A percentile compares a stretch with the other conserved stretches of the same genome.
phyloP scores from a whole-genome alignment of 192 early-diverging fungal genomes.

The Glomus cerebriforme region DNA sequence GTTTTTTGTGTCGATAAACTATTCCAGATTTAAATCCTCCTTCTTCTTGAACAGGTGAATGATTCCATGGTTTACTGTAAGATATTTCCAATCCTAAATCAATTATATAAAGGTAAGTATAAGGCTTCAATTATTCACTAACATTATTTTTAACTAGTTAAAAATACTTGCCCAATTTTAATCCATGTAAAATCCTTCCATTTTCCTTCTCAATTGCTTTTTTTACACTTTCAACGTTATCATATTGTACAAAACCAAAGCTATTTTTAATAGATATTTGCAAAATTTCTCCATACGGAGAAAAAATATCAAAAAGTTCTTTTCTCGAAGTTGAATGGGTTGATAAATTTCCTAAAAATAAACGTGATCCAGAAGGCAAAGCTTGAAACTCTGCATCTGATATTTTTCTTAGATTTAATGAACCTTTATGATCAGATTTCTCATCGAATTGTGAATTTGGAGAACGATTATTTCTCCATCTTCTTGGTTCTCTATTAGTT shows the following conservation, averaged over 20 bases:
- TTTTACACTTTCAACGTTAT: slow-evolving; percentile 29
- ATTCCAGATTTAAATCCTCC: slow-evolving; percentile 1
- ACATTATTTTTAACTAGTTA: background rate
- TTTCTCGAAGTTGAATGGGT: slow-evolving; percentile 33
- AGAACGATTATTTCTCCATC: slow-evolving; percentile 24
- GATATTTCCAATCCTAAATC: slow-evolving; percentile 31
- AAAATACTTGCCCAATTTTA: slow-evolving; percentile 30
- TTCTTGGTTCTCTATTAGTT: slow-evolving; percentile 17
- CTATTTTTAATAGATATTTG: slow-evolving; percentile 36
- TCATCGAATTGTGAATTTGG: slow-evolving; percentile 26
- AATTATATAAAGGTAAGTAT: background rate
- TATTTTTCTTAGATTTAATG: slow-evolving; percentile 21
- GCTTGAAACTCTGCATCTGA: slow-evolving; percentile 35
- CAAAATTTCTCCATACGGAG: slow-evolving; percentile 32
- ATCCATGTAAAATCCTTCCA: slow-evolving; percentile 32
- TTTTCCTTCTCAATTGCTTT: slow-evolving; percentile 30
- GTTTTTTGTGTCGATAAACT: slow-evolving; percentile 10
- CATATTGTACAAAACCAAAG: slow-evolving; percentile 35
- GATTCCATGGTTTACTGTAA: slow-evolving; percentile 32
- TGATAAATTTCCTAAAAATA: slow-evolving; percentile 35
- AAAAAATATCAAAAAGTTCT: slow-evolving; percentile 35
- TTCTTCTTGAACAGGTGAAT: slow-evolving; percentile 2
- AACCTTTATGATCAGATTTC: slow-evolving; percentile 22
- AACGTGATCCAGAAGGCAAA: slow-evolving; percentile 32
- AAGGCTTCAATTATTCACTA: background rate